These are phyloP conservation scores for Parasarocladium wereldwijsianum DNA, from an alignment of 2,329 filamentous ascomycete genomes.

Conservation along the genomic window DNA sequence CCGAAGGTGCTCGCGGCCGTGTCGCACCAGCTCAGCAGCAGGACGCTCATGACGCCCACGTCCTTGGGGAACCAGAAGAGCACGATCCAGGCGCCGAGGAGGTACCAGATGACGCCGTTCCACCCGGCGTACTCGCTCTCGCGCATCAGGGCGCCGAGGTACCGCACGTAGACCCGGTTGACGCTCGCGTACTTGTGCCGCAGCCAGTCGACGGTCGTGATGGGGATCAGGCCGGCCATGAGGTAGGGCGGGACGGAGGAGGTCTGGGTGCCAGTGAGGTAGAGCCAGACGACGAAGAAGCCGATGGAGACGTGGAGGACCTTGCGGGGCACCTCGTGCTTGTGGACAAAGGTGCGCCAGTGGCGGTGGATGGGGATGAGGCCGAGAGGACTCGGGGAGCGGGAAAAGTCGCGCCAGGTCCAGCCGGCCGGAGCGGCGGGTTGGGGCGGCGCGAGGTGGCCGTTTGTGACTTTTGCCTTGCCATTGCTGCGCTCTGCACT, in stretches of 20 bases:
- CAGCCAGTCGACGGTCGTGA: slow-evolving; percentile 66
- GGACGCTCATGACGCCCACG: slow-evolving; percentile 72
- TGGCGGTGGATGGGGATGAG: slow-evolving; percentile 90
- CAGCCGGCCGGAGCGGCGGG: slow-evolving; percentile 44
- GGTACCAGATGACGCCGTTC: slow-evolving; percentile 95
- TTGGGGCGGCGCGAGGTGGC: slow-evolving; percentile 56
- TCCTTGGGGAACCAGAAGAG: slow-evolving; percentile 87
- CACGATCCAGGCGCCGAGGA: slow-evolving; percentile 78
- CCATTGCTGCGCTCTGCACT: slow-evolving; percentile 17
- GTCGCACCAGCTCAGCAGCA: slow-evolving; percentile 94
- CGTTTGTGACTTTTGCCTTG: slow-evolving; percentile 30
- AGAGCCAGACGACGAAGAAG: slow-evolving; percentile 81
- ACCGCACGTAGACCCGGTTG: slow-evolving; percentile 75
- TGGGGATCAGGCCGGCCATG: slow-evolving; percentile 67
- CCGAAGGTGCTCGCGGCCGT: slow-evolving; percentile 93
- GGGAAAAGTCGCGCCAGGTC: slow-evolving; percentile 76
- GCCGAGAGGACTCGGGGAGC: slow-evolving; percentile 83
- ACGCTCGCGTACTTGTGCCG: slow-evolving; percentile 70
- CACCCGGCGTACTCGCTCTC: slow-evolving; percentile 89
- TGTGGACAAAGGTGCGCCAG: slow-evolving; percentile 85
- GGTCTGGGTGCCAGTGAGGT: slow-evolving; percentile 64
- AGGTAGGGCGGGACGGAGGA: slow-evolving; percentile 70
- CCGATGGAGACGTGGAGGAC: slow-evolving; percentile 89
- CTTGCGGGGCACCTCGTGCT: slow-evolving; percentile 93
- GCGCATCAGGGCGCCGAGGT: slow-evolving; percentile 83